A percentile compares a stretch with the other conserved stretches of the same genome.
Evolutionary conservation across 2,329 filamentous ascomycete genomes (phyloP).

Genomic region (Colletotrichum sojae): DNA sequence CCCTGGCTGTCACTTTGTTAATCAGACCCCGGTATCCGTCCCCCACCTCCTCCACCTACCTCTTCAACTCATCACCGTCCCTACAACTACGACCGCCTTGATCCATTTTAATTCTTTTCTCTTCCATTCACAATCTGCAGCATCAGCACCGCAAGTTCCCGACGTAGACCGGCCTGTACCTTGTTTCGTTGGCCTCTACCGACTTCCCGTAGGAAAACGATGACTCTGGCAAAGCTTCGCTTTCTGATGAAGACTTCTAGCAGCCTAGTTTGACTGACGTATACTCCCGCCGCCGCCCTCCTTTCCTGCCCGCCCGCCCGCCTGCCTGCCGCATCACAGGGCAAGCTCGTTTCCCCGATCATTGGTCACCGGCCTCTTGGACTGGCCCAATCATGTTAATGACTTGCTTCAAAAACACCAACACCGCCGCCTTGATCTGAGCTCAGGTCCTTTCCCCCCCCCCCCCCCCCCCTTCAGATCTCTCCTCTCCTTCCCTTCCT

Average conservation of each 20-base stretch:
- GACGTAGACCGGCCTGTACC: conserved; percentile 53
- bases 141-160: conserved; percentile 52
- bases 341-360: conserved; percentile 49
- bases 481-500: conserved; percentile 48
- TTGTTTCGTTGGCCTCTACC: conserved; percentile 46
- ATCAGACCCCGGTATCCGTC: conserved; percentile 42
- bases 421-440: conserved; percentile 57
- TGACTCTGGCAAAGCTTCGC: conserved; percentile 55
- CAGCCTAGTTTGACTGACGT: conserved; percentile 57
- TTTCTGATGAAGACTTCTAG: conserved; percentile 53
- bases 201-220: conserved; percentile 52
- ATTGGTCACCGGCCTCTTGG: conserved; percentile 56
- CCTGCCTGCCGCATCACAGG: conserved; percentile 34
- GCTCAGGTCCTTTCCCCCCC: conserved; percentile 36
- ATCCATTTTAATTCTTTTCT: conserved; percentile 43
- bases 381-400: conserved; percentile 62
- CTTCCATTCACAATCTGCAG: conserved; percentile 46
- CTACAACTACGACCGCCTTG: conserved; percentile 41
- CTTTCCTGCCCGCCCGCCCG: conserved; percentile 45
- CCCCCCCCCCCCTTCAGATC: conserved; percentile 47
- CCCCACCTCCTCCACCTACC: conserved; percentile 39
- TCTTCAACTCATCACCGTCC: conserved; percentile 42
- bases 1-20: conserved; percentile 43
- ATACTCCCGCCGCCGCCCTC: conserved; percentile 50
- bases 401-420: conserved; percentile 55